Evolutionary conservation across 768 basidiomycete genomes (phyloP).

Genomic region (Xerocomus spinulosus): DNA sequence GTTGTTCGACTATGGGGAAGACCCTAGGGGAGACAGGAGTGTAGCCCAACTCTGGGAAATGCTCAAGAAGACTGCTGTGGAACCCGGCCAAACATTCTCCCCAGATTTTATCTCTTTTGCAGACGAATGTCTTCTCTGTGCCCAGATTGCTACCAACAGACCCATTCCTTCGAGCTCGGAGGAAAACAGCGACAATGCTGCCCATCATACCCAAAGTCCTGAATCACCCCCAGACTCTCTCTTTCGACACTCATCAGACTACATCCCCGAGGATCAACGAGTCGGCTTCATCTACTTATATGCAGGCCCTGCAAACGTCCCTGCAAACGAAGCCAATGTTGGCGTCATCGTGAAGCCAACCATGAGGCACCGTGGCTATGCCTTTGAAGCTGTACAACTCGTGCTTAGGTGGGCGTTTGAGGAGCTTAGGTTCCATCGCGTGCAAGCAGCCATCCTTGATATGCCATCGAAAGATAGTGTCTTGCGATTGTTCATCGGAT

Average conservation of each 20-base stretch:
- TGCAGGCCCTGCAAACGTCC: constrained; percentile 12
- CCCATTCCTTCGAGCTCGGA: neutral
- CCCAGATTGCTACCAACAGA: constrained; percentile 13
- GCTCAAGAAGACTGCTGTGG: constrained; percentile 23
- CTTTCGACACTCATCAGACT: neutral
- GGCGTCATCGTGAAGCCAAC: constrained; percentile 46
- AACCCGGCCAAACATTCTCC: constrained; percentile 23
- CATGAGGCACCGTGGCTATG: constrained; percentile 41
- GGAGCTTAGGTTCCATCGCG: constrained; percentile 32
- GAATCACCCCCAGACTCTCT: neutral
- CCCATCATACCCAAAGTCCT: too few relatives aligned
- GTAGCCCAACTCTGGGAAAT: constrained; percentile 18
- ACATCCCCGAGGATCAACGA: neutral
- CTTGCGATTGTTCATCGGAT: constrained; percentile 43
- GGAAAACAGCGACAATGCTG: neutral
- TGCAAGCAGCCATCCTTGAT: constrained; percentile 42
- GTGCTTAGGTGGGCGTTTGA: constrained; percentile 45
- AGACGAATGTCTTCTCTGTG: constrained; percentile 29
- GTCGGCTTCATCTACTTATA: constrained; percentile 29
- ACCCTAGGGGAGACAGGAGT: too few relatives aligned
- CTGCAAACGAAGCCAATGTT: constrained; percentile 46
- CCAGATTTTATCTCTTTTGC: constrained; percentile 22
- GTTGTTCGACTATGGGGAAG: neutral
- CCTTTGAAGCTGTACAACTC: constrained; percentile 41
- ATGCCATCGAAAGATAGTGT: constrained; percentile 40